A percentile compares a stretch with the other conserved stretches of the same genome.
These are phyloP conservation scores for Thelephora terrestris DNA, from an alignment of 1,284 basidiomycete species.

Conservation along the genomic window DNA sequence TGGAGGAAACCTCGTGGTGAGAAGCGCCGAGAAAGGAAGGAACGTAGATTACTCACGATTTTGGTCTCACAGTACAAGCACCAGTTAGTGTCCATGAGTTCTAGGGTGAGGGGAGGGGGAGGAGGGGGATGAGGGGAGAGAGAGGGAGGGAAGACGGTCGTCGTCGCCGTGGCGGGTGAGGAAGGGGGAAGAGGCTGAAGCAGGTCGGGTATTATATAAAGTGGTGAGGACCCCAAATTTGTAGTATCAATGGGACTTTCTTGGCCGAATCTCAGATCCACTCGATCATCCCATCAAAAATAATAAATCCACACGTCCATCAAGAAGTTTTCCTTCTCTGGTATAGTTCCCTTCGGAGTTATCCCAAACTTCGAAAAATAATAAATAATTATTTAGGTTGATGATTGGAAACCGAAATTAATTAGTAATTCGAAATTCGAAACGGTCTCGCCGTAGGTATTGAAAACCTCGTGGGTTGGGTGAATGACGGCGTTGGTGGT, in stretches of 20 bases:
- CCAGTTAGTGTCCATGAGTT: conserved; percentile 1
- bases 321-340: no score
- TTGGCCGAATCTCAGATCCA: no score
- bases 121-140: neutral
- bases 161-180: neutral
- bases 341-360: no score
- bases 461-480: conserved; percentile 62
- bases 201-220: no score
- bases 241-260: no score
- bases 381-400: no score
- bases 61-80: neutral
- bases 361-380: no score
- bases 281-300: no score
- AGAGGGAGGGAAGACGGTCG: neutral
- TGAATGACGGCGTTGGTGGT: conserved; percentile 44
- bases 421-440: conserved; percentile 60
- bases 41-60: neutral
- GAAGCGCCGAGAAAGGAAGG: neutral
- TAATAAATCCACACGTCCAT: no score
- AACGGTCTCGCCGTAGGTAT: conserved; percentile 74
- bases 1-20: neutral
- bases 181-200: neutral
- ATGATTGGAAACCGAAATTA: conserved; percentile 66
- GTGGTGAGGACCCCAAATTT: no score
- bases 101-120: neutral